phyloP scores from a whole-genome alignment of 345 rosid genomes.

The Erysimum cheiranthoides region DNA sequence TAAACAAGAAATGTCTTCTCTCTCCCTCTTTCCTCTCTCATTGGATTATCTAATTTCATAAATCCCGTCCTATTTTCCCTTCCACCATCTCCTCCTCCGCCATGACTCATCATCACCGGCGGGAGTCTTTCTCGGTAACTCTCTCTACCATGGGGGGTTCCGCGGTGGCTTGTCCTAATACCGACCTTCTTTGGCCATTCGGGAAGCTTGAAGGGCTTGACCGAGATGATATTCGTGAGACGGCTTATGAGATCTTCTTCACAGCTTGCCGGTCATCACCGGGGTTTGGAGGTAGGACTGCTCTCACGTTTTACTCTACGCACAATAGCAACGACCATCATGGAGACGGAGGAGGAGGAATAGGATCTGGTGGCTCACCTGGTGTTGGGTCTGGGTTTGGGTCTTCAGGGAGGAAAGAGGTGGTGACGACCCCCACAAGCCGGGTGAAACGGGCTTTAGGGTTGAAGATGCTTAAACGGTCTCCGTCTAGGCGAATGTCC shows the following conservation, averaged over 20 bases:
- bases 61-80: constrained; percentile 17
- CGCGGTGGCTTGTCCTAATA: constrained; percentile 35
- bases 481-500: constrained; percentile 74
- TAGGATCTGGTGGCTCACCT: constrained; percentile 37
- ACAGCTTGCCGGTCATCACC: constrained; percentile 87
- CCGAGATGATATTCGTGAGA: constrained; percentile 72
- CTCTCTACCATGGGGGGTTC: constrained; percentile 45
- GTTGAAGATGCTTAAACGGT: constrained; percentile 72
- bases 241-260: constrained; percentile 91
- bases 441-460: constrained; percentile 78
- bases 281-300: constrained; percentile 76
- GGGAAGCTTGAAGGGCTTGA: constrained; percentile 63
- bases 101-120: constrained; percentile 59
- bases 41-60: constrained; percentile 50
- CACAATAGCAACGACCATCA: constrained; percentile 51
- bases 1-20: constrained; percentile 49
- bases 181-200: constrained; percentile 81
- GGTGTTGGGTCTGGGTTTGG: constrained; percentile 38
- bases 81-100: constrained; percentile 39
- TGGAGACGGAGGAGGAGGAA: constrained; percentile 50
- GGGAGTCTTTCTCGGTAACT: constrained; percentile 59
- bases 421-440: constrained; percentile 75
- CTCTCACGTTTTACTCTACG: constrained; percentile 64
- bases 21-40: constrained; percentile 53
- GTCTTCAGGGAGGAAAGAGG: constrained; percentile 71